Base-by-base conservation (phyloP, 352 stramenopile species). In the Pythium monospermum region DNA sequence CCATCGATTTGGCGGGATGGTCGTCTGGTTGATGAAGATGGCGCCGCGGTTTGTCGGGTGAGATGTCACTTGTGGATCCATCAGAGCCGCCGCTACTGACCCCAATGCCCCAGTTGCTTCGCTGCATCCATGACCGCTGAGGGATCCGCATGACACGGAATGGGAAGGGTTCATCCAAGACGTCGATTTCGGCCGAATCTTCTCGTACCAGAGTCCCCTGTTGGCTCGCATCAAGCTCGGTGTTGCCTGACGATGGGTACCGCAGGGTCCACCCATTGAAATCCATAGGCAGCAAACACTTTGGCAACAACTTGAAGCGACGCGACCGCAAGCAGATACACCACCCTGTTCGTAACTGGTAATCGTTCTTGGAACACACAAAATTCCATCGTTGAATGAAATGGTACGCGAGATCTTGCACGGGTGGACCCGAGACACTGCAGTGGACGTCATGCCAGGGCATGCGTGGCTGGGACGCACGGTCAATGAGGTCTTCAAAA, bases 381-480 rank as follows among this genome's bases (percentile, higher is more conserved):
- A 91, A 95, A 46, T 96, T 96, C 89, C 89, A 97, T 18, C 89
- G 85, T 58, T 96, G 82, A 43, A 96, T 93, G 37, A 96, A 96
- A 57, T 96, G 86, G 41, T 79, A 85, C 4, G 83, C 84, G 22
- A 96, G 69, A 48, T 97, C 89, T 49, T 90, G 73, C 1, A 92
- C 87, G 5, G 80, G 63, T 25, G 75, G 76, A 18, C 85, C 85
- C 0, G 82, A 86, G 35, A 96, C 71, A 41, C 79, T 91, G 60
- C 76, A 92, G 47, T 94, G 81, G 4, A 94, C 80, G 38, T 96
- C 86, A 49, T 95, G 85, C 86, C 86, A 96, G 10, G 85, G 83
- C 85, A 96, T 92, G 23, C 84, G 81, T 16, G 85, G 86, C 52
- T 91, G 72, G 3, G 68, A 75, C 13, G 43, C 40, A 11, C 84